Evolutionary conservation across 2,329 filamentous ascomycete species (phyloP), one percentile per base, ranked within the genome.

Genomic region (Periglandula ipomoeae): DNA sequence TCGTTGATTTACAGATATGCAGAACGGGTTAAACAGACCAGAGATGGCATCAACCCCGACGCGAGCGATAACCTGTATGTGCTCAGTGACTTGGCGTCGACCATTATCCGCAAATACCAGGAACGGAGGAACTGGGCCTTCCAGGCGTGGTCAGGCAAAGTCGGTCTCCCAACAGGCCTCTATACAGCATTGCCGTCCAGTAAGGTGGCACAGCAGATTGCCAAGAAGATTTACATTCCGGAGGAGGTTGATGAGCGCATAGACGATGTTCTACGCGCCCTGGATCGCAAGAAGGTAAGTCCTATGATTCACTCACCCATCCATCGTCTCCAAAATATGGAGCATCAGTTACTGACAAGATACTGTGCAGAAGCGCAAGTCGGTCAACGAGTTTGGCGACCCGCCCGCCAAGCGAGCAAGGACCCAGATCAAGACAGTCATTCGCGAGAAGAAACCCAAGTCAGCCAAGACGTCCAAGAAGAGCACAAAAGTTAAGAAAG

Each of bases 1-100:
- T 85, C 87, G 0, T 72, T 95, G 52, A 89, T 98, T 37, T 93
- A 87, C 71, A 89, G 93, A 64, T 87, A 96, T 53, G 89, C 89
- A 11, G 90, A 97, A 66, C 82, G 89, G 9, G 84, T 95, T 48
- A 98, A 98, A 72, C 87, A 91, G 65, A 87, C 90, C 9, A 78
- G 81, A 38, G 93, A 98, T 63, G 86, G 80, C 11, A 81, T 97
- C 52, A 76, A 78, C 22, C 77, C 81, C 0, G 70, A 75, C 1
- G 73, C 76, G 51, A 87, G 84, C 57, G 81, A 89, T 50, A 82
- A 83, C 53, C 74, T 98, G 1, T 95, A 96, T 62, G 82, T 90
- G 5, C 69, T 98, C 34, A 90, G 88, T 46, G 93, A 98, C 65
- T 76, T 98, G 9, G 82, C 90, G 0, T 87, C 93, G 65, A 79